phyloP scores from a whole-genome alignment of 2,329 filamentous ascomycete genomes.

The Xylariaceae sp. region DNA sequence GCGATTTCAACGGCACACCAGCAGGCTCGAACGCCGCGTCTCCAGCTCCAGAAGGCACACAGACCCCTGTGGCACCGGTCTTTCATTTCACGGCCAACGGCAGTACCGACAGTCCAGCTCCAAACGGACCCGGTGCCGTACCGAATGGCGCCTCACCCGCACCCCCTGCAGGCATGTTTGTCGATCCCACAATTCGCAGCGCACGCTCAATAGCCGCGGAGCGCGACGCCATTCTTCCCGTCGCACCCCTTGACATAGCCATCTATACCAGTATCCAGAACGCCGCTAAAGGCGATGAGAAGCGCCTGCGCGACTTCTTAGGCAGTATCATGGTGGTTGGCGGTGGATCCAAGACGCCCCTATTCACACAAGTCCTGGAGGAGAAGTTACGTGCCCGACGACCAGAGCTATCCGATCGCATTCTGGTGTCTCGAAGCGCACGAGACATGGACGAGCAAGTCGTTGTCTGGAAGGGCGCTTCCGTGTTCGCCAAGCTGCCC shows the following conservation, averaged over 20 bases:
- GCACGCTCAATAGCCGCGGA: conserved; percentile 52
- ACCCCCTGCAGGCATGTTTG: conserved; percentile 42
- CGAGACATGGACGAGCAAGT: conserved; percentile 95
- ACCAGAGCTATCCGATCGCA: conserved; percentile 55
- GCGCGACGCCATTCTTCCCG: conserved; percentile 74
- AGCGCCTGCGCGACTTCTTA: conserved; percentile 85
- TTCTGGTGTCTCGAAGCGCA: conserved; percentile 65
- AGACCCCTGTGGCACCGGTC: conserved; percentile 58
- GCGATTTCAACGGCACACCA: conserved; percentile 70
- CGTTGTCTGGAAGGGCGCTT: conserved; percentile 96
- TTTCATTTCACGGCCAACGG: conserved; percentile 53
- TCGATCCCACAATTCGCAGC: conserved; percentile 48
- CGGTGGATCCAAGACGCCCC: conserved; percentile 73
- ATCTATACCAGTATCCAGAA: conserved; percentile 87
- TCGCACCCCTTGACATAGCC: conserved; percentile 79
- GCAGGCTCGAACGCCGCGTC: conserved; percentile 82
- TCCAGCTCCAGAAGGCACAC: conserved; percentile 70
- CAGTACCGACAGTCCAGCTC: conserved; percentile 33
- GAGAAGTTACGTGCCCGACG: conserved; percentile 66
- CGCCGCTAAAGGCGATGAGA: conserved; percentile 82
- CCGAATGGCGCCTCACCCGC: conserved; percentile 30
- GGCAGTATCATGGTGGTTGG: conserved; percentile 88
- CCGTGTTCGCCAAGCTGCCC: conserved; percentile 86
- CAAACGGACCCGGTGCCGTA: conserved; percentile 37
- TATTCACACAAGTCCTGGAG: conserved; percentile 78